Base-by-base conservation (phyloP, 177 flowering plant genomes). In the Vitis hybrid region DNA sequence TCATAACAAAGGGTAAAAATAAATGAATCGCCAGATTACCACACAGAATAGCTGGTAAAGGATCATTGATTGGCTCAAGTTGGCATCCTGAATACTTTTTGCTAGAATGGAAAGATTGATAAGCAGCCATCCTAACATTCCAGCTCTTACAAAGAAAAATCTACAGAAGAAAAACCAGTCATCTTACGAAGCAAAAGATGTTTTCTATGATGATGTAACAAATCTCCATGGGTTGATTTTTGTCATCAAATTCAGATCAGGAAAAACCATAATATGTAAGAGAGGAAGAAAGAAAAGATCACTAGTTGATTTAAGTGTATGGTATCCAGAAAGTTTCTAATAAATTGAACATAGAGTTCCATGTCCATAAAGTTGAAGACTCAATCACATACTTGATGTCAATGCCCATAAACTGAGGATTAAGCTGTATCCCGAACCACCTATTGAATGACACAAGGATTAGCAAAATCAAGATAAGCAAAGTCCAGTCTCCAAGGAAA, bases 71-170 rank as follows among this genome's bases (percentile, higher is more conserved):
- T 21, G 78, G 77, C 76, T 78, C 76, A 90, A 72, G 66, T 69
- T 80, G 68, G 65, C 84, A 75, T 86, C 91, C 65, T 80, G 79
- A 71, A 85, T 64, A 78, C 91, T 86, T 85, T 83, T 90, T 17
- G 90, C 90, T 11, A 93, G 81, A 82, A 93, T 74, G 57, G 99
- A 91, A 64, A 95, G 88, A 77, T 95, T 95, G 84, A 95, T 93
- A 68, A 95, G 89, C 10, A 95, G 89, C 99, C 99, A 95, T 76
- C 97, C 99, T 91, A 95, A 85, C 98, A 95, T 95, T 68, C 99
- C 99, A 81, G 97, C 95, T 93, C 99, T 87, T 48, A 95, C 97
- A 84, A 95, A 93, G 93, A 90, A 93, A 82, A 93, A 93, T 81
- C 99, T 95, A 59, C 82, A 81, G 32, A 67, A 75, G 70, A 55